Percentiles rank a stretch among this genome's conserved stretches.
phyloP scores from a whole-genome alignment of 768 basidiomycete species.

The Xanthoconium stramineum region DNA sequence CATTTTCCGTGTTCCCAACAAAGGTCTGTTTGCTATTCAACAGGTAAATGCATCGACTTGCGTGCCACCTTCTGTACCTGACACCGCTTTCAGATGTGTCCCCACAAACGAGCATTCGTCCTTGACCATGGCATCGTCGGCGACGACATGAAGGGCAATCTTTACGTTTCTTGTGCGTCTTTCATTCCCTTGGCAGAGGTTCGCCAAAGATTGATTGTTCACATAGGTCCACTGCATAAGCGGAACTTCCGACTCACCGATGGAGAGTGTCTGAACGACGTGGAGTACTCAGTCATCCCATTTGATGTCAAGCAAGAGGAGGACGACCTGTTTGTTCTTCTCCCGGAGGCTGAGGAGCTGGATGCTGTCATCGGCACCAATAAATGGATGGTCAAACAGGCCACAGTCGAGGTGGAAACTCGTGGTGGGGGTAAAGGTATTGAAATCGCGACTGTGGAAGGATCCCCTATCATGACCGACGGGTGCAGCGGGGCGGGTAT shows the following conservation, averaged over 20 bases:
- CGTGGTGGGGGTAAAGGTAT: conserved; percentile 28
- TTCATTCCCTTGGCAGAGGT: no score
- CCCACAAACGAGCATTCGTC: conserved; percentile 61
- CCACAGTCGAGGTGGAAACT: conserved; percentile 40
- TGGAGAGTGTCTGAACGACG: conserved; percentile 59
- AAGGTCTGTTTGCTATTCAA: conserved; percentile 64
- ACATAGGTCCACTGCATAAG: conserved; percentile 59
- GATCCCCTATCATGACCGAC: background rate
- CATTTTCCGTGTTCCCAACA: conserved; percentile 58
- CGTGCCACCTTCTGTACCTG: background rate
- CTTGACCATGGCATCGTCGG: conserved; percentile 69
- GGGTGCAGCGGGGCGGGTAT: background rate
- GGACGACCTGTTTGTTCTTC: conserved; percentile 46
- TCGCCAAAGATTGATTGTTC: background rate
- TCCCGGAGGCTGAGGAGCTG: conserved; percentile 49
- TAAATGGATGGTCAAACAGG: conserved; percentile 61
- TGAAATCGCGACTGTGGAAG: conserved; percentile 34
- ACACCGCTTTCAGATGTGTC: conserved; percentile 36
- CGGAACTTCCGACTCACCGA: conserved; percentile 56
- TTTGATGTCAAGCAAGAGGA: conserved; percentile 54
- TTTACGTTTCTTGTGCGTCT: conserved; percentile 47
- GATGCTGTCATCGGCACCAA: conserved; percentile 61
- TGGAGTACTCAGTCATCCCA: conserved; percentile 54
- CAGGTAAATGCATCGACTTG: conserved; percentile 44
- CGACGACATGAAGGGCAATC: conserved; percentile 53